Conservation (phyloP, 2,329 filamentous ascomycete species). For the Curvularia eragrostidis region DNA sequence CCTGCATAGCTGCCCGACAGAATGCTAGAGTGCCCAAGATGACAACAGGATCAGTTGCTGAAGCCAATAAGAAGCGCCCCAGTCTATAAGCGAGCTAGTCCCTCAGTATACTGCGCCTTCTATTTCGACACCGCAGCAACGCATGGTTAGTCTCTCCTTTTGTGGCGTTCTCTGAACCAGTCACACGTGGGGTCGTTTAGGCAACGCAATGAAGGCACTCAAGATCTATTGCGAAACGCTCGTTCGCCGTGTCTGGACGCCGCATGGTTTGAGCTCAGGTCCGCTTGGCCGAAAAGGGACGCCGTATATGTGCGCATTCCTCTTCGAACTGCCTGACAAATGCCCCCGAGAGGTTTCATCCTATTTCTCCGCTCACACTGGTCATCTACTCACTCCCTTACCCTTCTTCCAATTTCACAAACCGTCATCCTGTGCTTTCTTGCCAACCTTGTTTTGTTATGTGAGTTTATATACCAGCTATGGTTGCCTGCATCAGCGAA, state of each 20-base stretch:
- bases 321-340: not conserved
- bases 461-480: not conserved
- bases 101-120: constrained; percentile 22
- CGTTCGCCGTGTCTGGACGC: constrained; percentile 6
- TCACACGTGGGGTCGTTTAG: not conserved
- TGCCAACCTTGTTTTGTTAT: not conserved
- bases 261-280: not conserved
- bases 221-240: not conserved
- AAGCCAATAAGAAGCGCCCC: constrained; percentile 35
- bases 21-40: constrained; percentile 24
- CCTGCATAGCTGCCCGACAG: constrained; percentile 26
- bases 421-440: not conserved
- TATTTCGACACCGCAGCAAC: not conserved
- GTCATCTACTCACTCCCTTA: not conserved
- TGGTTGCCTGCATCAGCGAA: not conserved
- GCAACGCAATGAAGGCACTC: not conserved
- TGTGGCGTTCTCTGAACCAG: constrained; percentile 1
- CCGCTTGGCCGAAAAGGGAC: not conserved
- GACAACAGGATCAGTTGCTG: constrained; percentile 24
- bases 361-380: not conserved
- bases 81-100: constrained; percentile 18
- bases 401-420: not conserved
- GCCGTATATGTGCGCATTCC: not conserved
- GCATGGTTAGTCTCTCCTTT: not conserved
- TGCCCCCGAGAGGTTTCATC: not conserved